Evolutionary conservation across 176 grass and related monocot genomes (phyloP), one percentile per base, ranked within the genome.

Genomic region (Oryza punctata): DNA sequence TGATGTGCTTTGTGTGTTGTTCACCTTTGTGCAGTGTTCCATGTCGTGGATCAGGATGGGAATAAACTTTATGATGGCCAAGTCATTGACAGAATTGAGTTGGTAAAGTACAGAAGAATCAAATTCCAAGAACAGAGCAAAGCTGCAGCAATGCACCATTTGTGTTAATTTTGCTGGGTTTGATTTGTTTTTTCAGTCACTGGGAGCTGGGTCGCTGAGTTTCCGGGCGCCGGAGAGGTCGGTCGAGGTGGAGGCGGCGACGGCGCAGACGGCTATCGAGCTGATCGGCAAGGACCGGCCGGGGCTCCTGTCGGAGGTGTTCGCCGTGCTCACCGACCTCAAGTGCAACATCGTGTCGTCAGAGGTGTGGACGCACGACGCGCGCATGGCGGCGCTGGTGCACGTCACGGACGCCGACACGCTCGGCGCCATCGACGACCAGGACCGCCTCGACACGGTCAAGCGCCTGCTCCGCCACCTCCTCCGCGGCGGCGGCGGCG

Each of bases 311-410:
- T 95, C 92, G 26, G 95, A 98, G 83, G 84, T 98, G 41, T 98
- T 93, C 81, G 95, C 95, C 21, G 92, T 98, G 69, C 90, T 98
- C 1, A 82, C 87, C n/a, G 72, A 98, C 88, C 92, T 93, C 41
- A 24, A 63, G 35, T 95, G 89, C 90, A 98, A 95, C 75, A 82
- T 91, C 28, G 90, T 89, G 69, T 87, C 89, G 64, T 94, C 92
- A 18, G 92, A 98, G 78, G 91, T 93, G 70, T 98, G 95, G 95
- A 98, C 92, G 30, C 95, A 98, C 83, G 88, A 70, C 76, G 78
- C 67, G 28, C 86, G 92, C 35, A 84, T 98, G 90, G 95, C 91
- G 12, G 94, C 92, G 44, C 77, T 98, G 45, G 82, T 98, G 40
- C 70, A 88, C 75, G 87, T 91, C 27, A 98, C 92, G 11, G 95